Base-by-base conservation (phyloP, 1,284 basidiomycete species). In the Phenoliferia sp. region DNA sequence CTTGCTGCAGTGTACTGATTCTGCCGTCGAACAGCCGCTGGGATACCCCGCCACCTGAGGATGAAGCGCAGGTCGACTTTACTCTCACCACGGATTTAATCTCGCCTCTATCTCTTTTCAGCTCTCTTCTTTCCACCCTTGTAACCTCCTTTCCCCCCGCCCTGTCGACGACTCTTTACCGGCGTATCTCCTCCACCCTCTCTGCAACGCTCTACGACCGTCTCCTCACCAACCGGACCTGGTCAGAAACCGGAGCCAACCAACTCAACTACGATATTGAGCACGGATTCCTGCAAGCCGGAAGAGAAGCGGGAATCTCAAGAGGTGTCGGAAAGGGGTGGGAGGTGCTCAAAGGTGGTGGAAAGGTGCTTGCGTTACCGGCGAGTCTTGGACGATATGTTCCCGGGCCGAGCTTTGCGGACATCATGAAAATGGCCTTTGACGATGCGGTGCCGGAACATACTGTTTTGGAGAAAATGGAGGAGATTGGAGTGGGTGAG, bases 221-320 rank as follows among this genome's bases (percentile, higher is more conserved):
- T 12, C 66, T 73, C 29, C 65, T 67, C 63, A 35, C 60, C 33
- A 56, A 67, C 32, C 66, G 65, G 26, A 55, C 59, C 29, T 74
- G 70, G 72, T 67, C 71, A 48, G 69, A 72, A 29, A 19, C 60
- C 4, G 70, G 69, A 22, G 74, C 71, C 1, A 44, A 59, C 1
- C 75, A 76, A 39, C 62, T 76, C 59, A 29, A 59, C 29, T 69
- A 65, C 62, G 75, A 76, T 59, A 48, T 74, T 16, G 67, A 72
- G 31, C 54, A 70, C 34, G 75, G 75, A 6, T 76, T 74, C 71
- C 61, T 75, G 29, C 64, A 62, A 26, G 75, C 75, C 6, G 73
- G 65, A 0, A 39, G 66, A 15, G 72, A 75, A 33, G 70, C 73
- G 3, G 68, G 67, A 16, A 59, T 75, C 22, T 65, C 61, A 2